Evolutionary conservation across 495 filamentous ascomycete species (phyloP).

Genomic region (Pyronema omphalodes): DNA sequence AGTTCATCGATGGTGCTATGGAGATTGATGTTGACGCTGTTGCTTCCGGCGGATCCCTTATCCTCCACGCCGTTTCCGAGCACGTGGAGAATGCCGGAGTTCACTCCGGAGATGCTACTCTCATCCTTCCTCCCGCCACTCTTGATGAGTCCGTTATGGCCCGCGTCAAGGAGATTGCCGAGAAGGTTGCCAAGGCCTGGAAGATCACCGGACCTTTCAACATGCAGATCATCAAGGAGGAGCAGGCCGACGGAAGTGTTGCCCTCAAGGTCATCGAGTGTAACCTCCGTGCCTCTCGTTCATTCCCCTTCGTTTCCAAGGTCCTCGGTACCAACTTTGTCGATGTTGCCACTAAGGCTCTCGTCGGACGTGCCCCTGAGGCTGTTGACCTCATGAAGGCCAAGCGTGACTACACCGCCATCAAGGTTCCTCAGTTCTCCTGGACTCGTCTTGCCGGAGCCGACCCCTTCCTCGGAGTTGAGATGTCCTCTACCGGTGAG

Average conservation of each 20-base stretch:
- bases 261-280: conserved; percentile 95
- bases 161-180: conserved; percentile 80
- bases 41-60: conserved; percentile 64
- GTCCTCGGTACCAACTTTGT: conserved; percentile 96
- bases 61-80: conserved; percentile 88
- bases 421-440: conserved; percentile 95
- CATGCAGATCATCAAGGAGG: conserved; percentile 98
- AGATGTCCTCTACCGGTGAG: conserved; percentile 94
- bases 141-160: conserved; percentile 58
- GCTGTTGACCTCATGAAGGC: conserved; percentile 73
- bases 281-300: conserved; percentile 92
- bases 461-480: conserved; percentile 92
- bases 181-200: conserved; percentile 95
- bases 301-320: conserved; percentile 95
- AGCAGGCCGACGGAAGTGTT: conserved; percentile 48
- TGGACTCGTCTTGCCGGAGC: conserved; percentile 98
- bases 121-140: conserved; percentile 74
- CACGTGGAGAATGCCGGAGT: conserved; percentile 96
- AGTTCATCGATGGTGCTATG: conserved; percentile 94
- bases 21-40: conserved; percentile 98
- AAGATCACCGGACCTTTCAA: conserved; percentile 95
- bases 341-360: conserved; percentile 83
- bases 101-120: conserved; percentile 91
- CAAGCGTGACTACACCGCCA: conserved; percentile 81
- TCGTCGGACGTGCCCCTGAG: conserved; percentile 71